Evolutionary conservation across 257 asterid species (phyloP).

Genomic region (Cordia subcordata): DNA sequence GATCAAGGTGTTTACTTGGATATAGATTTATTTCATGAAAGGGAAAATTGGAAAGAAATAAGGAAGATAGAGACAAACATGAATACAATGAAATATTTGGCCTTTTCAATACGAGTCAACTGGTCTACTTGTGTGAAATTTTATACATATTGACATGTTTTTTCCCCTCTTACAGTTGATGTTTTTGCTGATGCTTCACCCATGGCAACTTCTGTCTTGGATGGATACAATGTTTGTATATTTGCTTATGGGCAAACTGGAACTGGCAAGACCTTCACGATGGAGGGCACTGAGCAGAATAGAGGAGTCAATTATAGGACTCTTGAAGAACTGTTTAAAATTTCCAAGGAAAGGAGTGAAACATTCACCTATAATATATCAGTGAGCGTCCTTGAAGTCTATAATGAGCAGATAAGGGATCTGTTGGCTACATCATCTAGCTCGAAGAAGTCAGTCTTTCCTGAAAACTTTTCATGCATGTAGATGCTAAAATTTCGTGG

Average conservation of each 20-base stretch:
- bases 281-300: constrained; percentile 84
- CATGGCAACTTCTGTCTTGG: constrained; percentile 85
- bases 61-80: not conserved
- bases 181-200: constrained; percentile 96
- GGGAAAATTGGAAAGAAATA: not conserved
- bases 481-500: not conserved
- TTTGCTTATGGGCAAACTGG: constrained; percentile 99
- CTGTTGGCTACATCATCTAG: constrained; percentile 61
- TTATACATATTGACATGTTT: not conserved
- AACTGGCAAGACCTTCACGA: constrained; percentile 96
- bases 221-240: constrained; percentile 94
- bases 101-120: not conserved
- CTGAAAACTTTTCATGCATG: not conserved
- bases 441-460: constrained; percentile 62
- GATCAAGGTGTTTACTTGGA: constrained; percentile 60
- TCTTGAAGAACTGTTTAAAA: constrained; percentile 72
- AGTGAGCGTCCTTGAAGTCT: constrained; percentile 98
- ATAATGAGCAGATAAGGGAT: constrained; percentile 94
- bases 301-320: constrained; percentile 97
- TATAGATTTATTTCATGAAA: not conserved
- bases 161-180: constrained; percentile 48
- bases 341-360: constrained; percentile 70
- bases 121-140: too few relatives aligned
- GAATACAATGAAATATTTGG: too few relatives aligned
- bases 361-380: constrained; percentile 63